Evolutionary conservation across 495 filamentous ascomycete species (phyloP).

Genomic region (Penicillium alfredii): DNA sequence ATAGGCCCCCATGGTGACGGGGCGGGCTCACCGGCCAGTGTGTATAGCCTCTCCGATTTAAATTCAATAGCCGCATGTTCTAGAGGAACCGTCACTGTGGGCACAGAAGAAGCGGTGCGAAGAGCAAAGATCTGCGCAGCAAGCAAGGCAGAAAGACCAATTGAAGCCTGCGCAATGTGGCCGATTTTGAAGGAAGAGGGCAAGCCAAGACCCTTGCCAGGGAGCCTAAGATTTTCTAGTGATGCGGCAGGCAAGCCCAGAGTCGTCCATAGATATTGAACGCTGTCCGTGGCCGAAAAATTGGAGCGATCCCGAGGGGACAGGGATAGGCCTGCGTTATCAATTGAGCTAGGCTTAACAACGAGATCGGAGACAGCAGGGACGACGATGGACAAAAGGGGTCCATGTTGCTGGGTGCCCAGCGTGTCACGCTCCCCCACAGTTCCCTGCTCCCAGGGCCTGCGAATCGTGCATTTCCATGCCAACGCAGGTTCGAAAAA

Average conservation of each 20-base stretch:
- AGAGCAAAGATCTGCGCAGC: conserved; percentile 32
- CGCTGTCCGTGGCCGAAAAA: conserved; percentile 13
- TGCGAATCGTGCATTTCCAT: conserved; percentile 40
- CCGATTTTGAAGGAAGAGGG: conserved; percentile 41
- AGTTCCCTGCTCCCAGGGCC: conserved; percentile 8
- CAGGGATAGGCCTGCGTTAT: too few relatives aligned
- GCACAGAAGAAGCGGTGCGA: conserved; percentile 12
- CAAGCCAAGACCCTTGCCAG: conserved; percentile 14
- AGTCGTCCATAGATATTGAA: conserved; percentile 15
- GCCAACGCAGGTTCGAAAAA: conserved; percentile 41
- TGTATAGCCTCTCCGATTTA: conserved; percentile 38
- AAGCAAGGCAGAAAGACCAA: conserved; percentile 35
- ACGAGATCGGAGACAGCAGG: too few relatives aligned
- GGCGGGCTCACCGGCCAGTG: conserved; percentile 21
- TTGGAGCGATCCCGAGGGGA: not conserved
- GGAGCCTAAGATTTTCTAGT: conserved; percentile 7
- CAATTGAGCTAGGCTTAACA: too few relatives aligned
- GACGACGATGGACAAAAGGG: conserved; percentile 4
- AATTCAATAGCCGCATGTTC: conserved; percentile 40
- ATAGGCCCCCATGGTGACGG: conserved; percentile 30
- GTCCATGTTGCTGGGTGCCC: conserved; percentile 9
- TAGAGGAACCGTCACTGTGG: conserved; percentile 26
- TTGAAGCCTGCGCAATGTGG: conserved; percentile 36
- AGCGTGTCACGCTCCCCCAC: conserved; percentile 10
- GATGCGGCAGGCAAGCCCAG: conserved; percentile 12